Evolutionary conservation across 192 early-diverging fungal species (phyloP).

Genomic region (Rhizoclosmatium globosum): DNA sequence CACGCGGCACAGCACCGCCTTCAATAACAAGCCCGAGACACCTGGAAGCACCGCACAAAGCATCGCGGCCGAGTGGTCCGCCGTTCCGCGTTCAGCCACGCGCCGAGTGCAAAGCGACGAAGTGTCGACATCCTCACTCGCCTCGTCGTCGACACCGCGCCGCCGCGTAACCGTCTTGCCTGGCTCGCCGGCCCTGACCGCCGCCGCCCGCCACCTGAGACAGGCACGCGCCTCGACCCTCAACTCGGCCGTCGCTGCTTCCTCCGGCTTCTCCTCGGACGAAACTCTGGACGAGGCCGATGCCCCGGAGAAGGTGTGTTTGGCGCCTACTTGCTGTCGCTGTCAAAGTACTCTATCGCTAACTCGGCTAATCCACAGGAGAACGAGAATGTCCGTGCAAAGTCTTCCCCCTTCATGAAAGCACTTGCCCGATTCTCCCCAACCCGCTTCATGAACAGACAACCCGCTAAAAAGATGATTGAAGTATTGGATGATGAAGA

Average conservation of each 20-base stretch:
- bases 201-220: neutral
- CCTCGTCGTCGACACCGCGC: neutral
- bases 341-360: neutral
- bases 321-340: neutral
- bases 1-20: neutral
- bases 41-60: neutral
- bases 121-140: neutral
- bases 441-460: neutral
- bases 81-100: neutral
- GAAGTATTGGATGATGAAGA: neutral
- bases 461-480: neutral
- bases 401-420: neutral
- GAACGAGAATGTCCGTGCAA: neutral
- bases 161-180: neutral
- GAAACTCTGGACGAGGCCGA: constrained; percentile 18
- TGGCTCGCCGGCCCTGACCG: neutral
- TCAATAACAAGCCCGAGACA: neutral
- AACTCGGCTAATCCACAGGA: neutral
- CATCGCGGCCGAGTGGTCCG: neutral
- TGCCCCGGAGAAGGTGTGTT: neutral
- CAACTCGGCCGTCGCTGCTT: neutral
- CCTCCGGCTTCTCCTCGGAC: neutral
- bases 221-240: too few relatives aligned
- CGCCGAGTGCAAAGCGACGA: neutral
- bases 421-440: constrained; percentile 5